These are phyloP conservation scores for Byssoonygena ceratinophila DNA, from an alignment of 2,329 filamentous ascomycete species.

Conservation along the genomic window DNA sequence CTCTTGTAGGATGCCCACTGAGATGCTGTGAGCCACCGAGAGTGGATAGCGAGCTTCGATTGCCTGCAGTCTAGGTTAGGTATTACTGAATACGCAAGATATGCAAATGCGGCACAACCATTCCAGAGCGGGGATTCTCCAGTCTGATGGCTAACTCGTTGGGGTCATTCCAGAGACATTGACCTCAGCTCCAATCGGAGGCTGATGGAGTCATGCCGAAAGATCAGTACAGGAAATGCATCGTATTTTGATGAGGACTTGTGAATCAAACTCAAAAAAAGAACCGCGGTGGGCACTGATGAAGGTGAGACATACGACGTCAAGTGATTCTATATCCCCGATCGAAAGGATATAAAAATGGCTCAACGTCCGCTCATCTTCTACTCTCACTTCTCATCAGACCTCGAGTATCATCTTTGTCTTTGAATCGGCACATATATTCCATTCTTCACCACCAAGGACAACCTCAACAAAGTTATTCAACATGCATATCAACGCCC, in stretches of 20 bases:
- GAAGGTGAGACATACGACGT: slow-evolving; percentile 5
- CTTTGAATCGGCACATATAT: not conserved
- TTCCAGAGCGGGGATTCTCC: not conserved
- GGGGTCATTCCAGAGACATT: not conserved
- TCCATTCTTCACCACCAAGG: not conserved
- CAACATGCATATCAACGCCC: slow-evolving; percentile 16
- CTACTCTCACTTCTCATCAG: slow-evolving; percentile 1
- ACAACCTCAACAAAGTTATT: not conserved
- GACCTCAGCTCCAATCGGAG: not conserved
- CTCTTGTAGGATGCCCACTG: not conserved
- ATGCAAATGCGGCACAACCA: not conserved
- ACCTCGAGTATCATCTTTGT: not conserved
- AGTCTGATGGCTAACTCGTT: not conserved
- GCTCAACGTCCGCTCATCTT: not conserved
- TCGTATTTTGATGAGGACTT: slow-evolving; percentile 1
- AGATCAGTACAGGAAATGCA: not conserved
- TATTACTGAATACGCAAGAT: not conserved
- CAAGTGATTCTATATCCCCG: not conserved
- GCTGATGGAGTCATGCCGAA: not conserved
- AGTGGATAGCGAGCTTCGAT: not conserved
- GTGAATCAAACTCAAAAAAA: not conserved
- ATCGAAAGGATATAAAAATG: not conserved
- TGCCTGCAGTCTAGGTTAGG: not conserved
- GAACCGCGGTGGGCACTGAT: not conserved
- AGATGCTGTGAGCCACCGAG: not conserved